These are phyloP conservation scores for Solanum virginianum DNA, from an alignment of 257 asterid species.

Conservation along the genomic window DNA sequence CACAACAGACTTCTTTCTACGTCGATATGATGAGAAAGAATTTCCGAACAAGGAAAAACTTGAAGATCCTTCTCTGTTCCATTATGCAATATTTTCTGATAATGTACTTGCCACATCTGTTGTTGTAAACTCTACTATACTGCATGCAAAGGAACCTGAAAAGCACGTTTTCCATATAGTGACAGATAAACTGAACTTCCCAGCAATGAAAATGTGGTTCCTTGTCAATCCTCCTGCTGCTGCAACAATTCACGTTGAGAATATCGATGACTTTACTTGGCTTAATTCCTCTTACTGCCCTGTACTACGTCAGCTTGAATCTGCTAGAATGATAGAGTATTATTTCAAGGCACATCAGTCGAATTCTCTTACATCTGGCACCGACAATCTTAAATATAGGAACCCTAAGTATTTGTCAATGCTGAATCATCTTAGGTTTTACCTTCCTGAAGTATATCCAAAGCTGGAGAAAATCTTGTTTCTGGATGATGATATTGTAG, in stretches of 20 bases:
- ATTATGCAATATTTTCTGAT: conserved; percentile 87
- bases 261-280: conserved; percentile 84
- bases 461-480: conserved; percentile 77
- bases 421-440: conserved; percentile 92
- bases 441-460: conserved; percentile 90
- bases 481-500: conserved; percentile 89
- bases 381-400: conserved; percentile 89
- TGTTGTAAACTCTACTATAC: conserved; percentile 76
- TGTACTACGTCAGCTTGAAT: conserved; percentile 87
- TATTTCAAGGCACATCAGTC: conserved; percentile 92
- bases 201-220: conserved; percentile 98
- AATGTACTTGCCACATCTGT: conserved; percentile 90
- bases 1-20: conserved; percentile 56
- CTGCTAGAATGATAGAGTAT: conserved; percentile 83
- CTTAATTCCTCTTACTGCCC: conserved; percentile 92
- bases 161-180: conserved; percentile 84
- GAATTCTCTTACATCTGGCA: conserved; percentile 49
- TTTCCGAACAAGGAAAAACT: conserved; percentile 58
- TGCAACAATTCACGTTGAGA: conserved; percentile 71
- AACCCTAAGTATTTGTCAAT: conserved; percentile 89
- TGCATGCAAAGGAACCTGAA: conserved; percentile 74
- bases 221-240: conserved; percentile 62
- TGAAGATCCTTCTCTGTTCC: conserved; percentile 76
- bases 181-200: conserved; percentile 83
- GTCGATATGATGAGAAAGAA: conserved; percentile 40